phyloP scores from a whole-genome alignment of 169 alveolate genomes.

The Plasmodium vivax region DNA sequence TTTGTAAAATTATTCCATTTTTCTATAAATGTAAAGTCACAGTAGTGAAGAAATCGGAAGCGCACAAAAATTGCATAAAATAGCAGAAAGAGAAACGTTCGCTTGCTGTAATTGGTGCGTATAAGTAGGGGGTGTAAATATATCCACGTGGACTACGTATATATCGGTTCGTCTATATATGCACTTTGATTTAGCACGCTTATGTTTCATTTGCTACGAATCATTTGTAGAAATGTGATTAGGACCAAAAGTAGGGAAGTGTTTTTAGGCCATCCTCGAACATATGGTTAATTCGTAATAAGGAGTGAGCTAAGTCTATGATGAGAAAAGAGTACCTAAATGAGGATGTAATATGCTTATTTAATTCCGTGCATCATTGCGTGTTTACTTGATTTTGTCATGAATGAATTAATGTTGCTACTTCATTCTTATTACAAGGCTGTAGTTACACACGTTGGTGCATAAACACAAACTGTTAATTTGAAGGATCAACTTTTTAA shows the following conservation, averaged over 20 bases:
- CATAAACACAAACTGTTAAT: not conserved
- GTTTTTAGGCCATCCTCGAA: not conserved
- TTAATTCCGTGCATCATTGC: not conserved
- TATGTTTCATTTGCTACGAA: not conserved
- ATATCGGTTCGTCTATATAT: not conserved
- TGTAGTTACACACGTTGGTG: not conserved
- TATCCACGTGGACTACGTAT: not conserved
- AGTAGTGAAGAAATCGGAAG: not conserved
- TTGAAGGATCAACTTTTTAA: not conserved
- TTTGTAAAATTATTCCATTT: not conserved
- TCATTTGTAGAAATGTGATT: not conserved
- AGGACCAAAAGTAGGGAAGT: not conserved
- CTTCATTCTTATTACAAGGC: not conserved
- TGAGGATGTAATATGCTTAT: not conserved
- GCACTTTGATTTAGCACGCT: not conserved
- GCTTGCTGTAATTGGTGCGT: not conserved
- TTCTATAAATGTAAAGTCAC: not conserved
- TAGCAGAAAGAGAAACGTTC: not conserved
- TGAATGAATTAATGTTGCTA: not conserved
- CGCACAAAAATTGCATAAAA: not conserved
- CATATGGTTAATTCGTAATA: not conserved
- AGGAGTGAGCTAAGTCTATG: not conserved
- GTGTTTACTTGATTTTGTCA: not conserved
- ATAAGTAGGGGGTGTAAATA: not conserved
- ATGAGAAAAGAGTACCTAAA: not conserved